Evolutionary conservation across 129 eudicot species (phyloP).

Genomic region (Heracleum sosnowskyi): DNA sequence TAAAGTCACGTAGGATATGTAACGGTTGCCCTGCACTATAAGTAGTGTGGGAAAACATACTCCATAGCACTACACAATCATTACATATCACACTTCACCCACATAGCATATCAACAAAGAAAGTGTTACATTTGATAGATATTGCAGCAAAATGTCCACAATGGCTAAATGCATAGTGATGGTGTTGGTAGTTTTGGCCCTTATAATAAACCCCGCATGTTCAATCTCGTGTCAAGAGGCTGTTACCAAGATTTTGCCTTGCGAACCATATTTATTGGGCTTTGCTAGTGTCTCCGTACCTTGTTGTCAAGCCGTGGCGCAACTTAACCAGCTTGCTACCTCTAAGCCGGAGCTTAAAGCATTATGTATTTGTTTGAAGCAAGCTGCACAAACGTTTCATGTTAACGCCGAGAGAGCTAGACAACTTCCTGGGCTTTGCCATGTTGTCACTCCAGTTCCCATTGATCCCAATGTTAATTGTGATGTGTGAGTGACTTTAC

Average conservation of each 20-base stretch:
- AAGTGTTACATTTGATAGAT: too few species aligned
- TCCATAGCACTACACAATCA: too few species aligned
- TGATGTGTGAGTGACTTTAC: not conserved
- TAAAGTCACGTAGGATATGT: too few species aligned
- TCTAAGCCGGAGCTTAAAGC: slow-evolving; percentile 7
- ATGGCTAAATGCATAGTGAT: not conserved
- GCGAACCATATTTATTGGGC: slow-evolving; percentile 3
- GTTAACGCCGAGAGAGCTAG: slow-evolving; percentile 5
- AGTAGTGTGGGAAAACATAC: too few species aligned
- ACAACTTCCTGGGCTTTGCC: slow-evolving; percentile 13
- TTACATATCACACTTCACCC: too few species aligned
- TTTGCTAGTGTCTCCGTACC: not conserved
- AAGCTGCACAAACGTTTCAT: not conserved
- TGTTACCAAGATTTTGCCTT: slow-evolving; percentile 2
- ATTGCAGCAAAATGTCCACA: too few species aligned
- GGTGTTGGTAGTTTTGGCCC: not conserved
- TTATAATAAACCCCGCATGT: not conserved
- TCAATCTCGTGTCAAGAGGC: slow-evolving; percentile 14
- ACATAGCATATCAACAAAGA: too few species aligned
- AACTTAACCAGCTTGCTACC: not conserved
- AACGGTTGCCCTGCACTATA: too few species aligned
- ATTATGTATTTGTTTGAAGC: slow-evolving; percentile 7
- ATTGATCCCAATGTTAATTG: slow-evolving; percentile 3
- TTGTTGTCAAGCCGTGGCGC: slow-evolving; percentile 10
- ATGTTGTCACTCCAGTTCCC: slow-evolving; percentile 2